phyloP scores from a whole-genome alignment of 805 yeast species.

The Saccharomycopsis sp. region DNA sequence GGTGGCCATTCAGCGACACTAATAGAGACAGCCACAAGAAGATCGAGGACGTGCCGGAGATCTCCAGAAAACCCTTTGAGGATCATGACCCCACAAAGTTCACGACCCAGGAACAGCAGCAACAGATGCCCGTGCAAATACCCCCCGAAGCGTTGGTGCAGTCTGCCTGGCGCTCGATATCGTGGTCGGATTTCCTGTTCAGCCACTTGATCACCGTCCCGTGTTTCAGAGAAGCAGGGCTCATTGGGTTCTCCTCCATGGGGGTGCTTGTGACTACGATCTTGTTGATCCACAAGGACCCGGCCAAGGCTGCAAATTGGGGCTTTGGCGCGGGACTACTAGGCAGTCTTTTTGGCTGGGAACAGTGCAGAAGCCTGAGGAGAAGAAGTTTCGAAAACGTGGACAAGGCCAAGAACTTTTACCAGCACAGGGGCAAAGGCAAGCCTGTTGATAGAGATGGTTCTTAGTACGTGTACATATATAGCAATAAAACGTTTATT shows the following conservation, averaged over 20 bases:
- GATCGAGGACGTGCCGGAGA: conserved; percentile 11
- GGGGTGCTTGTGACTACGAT: conserved; percentile 62
- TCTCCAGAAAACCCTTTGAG: conserved; percentile 28
- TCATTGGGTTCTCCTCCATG: conserved; percentile 65
- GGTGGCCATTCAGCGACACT: conserved; percentile 11
- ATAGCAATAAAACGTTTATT: no score
- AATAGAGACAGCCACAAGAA: not conserved
- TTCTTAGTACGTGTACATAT: not conserved
- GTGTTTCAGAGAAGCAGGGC: conserved; percentile 71
- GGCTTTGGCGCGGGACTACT: conserved; percentile 67
- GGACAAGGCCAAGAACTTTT: conserved; percentile 46
- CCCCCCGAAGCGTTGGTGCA: conserved; percentile 26
- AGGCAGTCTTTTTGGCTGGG: conserved; percentile 85
- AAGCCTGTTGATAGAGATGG: not conserved
- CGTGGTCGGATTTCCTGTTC: conserved; percentile 42
- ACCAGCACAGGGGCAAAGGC: not conserved
- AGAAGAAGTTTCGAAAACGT: conserved; percentile 58
- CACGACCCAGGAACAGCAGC: conserved; percentile 23
- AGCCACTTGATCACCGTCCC: conserved; percentile 51
- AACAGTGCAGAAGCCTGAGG: conserved; percentile 74
- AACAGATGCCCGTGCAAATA: no score
- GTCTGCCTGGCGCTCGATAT: conserved; percentile 35
- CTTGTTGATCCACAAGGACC: conserved; percentile 55
- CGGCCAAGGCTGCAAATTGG: conserved; percentile 67
- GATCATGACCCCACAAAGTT: no score